These are phyloP conservation scores for Spiraea crenata DNA, from an alignment of 331 rosid species.

Conservation along the genomic window DNA sequence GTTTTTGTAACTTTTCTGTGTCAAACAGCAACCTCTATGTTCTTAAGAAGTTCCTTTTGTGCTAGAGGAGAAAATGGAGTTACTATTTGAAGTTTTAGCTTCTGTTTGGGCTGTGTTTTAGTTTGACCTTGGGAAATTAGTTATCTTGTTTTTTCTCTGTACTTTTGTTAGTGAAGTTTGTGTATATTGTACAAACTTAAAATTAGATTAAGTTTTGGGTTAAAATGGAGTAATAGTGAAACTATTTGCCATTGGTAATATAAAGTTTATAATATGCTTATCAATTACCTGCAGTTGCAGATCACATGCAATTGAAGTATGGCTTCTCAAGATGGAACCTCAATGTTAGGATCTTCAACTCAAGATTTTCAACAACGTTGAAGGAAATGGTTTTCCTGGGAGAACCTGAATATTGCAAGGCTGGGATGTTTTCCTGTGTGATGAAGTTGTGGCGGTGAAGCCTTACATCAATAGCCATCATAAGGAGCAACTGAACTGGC, in stretches of 20 bases:
- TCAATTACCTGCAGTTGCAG: constrained; percentile 35
- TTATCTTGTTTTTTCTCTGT: background rate
- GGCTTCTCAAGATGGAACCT: constrained; percentile 29
- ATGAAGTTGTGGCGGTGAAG: constrained; percentile 6
- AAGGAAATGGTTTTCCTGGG: background rate
- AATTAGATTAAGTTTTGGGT: background rate
- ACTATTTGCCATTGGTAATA: background rate
- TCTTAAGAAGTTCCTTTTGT: background rate
- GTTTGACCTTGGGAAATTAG: background rate
- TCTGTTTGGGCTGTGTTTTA: background rate
- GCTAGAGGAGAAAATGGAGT: background rate
- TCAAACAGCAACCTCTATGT: background rate
- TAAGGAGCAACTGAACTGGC: constrained; percentile 6
- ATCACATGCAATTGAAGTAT: constrained; percentile 47
- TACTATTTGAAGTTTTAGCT: background rate
- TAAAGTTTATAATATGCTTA: background rate
- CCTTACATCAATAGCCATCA: constrained; percentile 9
- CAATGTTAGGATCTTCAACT: constrained; percentile 14
- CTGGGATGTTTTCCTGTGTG: constrained; percentile 11
- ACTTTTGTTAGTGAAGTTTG: background rate
- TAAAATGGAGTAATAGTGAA: background rate
- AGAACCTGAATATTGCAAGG: constrained; percentile 8
- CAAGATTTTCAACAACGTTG: constrained; percentile 5
- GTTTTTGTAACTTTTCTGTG: background rate
- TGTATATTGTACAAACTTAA: background rate